These are phyloP conservation scores for Tuber umbilicatum DNA, from an alignment of 495 filamentous ascomycete species.

Conservation along the genomic window DNA sequence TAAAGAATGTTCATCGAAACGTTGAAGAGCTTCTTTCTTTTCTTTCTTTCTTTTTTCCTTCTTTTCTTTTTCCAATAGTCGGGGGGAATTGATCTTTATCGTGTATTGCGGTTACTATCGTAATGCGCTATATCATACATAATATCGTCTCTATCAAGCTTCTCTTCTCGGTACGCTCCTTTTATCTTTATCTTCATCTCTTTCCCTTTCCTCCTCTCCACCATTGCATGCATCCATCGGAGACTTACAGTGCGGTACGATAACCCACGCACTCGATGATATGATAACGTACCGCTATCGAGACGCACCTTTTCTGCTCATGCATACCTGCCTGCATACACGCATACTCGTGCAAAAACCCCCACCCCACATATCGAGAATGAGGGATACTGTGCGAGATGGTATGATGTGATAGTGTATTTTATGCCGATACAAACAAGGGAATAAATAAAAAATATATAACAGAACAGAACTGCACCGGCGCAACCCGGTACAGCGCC, in stretches of 20 bases:
- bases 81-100: too few species aligned
- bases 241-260: not conserved
- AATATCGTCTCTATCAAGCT: not conserved
- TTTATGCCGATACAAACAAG: not conserved
- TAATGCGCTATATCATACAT: too few species aligned
- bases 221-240: not conserved
- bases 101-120: too few species aligned
- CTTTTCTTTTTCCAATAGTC: too few species aligned
- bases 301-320: not conserved
- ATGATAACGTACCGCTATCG: constrained; percentile 1
- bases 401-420: not conserved
- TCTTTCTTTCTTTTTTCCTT: too few species aligned
- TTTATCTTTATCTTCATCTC: not conserved
- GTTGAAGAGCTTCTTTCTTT: too few species aligned
- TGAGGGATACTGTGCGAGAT: not conserved
- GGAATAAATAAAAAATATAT: not conserved
- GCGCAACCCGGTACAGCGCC: not conserved
- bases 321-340: not conserved
- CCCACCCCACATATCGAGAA: not conserved
- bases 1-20: not conserved
- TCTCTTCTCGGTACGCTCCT: not conserved
- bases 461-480: not conserved
- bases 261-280: not conserved
- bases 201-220: not conserved
- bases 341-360: not conserved